phyloP scores from a whole-genome alignment of 163 green algal species.

The Chlamydomonas reinhardtii region DNA sequence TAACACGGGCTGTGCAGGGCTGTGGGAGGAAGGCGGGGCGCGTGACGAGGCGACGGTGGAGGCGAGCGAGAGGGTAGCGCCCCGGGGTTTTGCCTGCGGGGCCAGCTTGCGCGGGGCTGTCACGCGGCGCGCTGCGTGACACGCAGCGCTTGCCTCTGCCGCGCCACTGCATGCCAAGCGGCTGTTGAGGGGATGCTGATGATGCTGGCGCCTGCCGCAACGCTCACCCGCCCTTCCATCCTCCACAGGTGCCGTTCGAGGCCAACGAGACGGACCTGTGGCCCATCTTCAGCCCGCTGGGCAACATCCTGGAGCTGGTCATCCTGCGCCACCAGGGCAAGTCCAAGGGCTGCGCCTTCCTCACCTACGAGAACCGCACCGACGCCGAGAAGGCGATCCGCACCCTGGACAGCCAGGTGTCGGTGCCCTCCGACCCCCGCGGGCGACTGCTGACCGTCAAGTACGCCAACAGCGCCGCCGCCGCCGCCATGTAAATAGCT shows the following conservation, averaged over 20 bases:
- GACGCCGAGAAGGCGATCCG: constrained; percentile 75
- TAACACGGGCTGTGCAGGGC: too few relatives aligned
- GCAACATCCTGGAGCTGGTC: constrained; percentile 90
- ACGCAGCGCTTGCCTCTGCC: too few relatives aligned
- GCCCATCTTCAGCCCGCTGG: constrained; percentile 77
- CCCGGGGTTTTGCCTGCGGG: too few relatives aligned
- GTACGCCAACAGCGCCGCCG: constrained; percentile 70
- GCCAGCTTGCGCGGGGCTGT: too few relatives aligned
- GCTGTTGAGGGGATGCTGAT: too few relatives aligned
- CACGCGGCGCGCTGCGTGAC: too few relatives aligned
- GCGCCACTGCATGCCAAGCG: too few relatives aligned
- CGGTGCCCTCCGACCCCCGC: constrained; percentile 62
- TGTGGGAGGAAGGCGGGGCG: too few relatives aligned
- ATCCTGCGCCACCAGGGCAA: constrained; percentile 77
- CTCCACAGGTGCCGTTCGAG: constrained; percentile 74
- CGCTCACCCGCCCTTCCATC: too few relatives aligned
- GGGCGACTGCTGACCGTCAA: constrained; percentile 83
- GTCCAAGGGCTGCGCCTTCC: constrained; percentile 88
- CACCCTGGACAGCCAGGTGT: constrained; percentile 72
- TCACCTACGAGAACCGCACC: constrained; percentile 82
- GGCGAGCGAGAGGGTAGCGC: too few relatives aligned
- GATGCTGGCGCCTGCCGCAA: too few relatives aligned
- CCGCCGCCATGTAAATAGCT: constrained; percentile 5
- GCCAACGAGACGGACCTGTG: constrained; percentile 84
- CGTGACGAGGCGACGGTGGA: too few relatives aligned